These are phyloP conservation scores for Pichia sp. DNA, from an alignment of 1,139 yeast species.

Conservation along the genomic window DNA sequence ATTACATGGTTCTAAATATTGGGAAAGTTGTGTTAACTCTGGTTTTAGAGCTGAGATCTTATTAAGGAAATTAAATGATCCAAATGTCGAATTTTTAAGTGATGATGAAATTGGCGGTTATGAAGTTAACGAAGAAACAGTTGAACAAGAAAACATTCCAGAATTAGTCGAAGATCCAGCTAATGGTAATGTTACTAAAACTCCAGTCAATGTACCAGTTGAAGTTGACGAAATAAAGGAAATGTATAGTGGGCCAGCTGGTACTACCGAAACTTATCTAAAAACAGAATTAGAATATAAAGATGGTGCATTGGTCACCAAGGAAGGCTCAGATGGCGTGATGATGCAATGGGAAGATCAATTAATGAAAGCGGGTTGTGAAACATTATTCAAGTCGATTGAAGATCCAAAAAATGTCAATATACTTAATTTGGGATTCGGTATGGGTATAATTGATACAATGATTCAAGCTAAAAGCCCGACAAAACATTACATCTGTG, in stretches of 20 bases:
- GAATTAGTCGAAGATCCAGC: slow-evolving; percentile 14
- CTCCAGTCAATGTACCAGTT: not conserved
- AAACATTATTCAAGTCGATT: slow-evolving; percentile 47
- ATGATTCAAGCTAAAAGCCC: slow-evolving; percentile 61
- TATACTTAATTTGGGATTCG: slow-evolving; percentile 84
- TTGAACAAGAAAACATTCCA: slow-evolving; percentile 17
- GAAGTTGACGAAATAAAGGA: slow-evolving; percentile 7
- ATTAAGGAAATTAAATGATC: slow-evolving; percentile 64
- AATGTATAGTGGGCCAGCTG: slow-evolving; percentile 47
- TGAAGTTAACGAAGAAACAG: not conserved
- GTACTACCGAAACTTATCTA: slow-evolving; percentile 59
- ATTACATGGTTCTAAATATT: slow-evolving; percentile 35
- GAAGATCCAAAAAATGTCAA: slow-evolving; percentile 38
- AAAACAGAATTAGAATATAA: slow-evolving; percentile 62
- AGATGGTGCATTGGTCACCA: slow-evolving; percentile 66
- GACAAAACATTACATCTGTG: slow-evolving; percentile 75
- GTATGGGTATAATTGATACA: slow-evolving; percentile 91
- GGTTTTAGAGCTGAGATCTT: slow-evolving; percentile 88
- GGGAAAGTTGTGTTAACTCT: slow-evolving; percentile 57
- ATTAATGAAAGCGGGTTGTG: slow-evolving; percentile 75
- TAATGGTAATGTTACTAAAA: not conserved
- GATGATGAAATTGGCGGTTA: slow-evolving; percentile 37
- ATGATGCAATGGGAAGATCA: slow-evolving; percentile 97
- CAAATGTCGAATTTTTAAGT: slow-evolving; percentile 42
- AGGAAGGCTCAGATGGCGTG: slow-evolving; percentile 75